A percentile compares a stretch with the other conserved stretches of the same genome.
Conservation (phyloP, 1,284 basidiomycete species). For the Cutaneotrichosporon dermatis region DNA sequence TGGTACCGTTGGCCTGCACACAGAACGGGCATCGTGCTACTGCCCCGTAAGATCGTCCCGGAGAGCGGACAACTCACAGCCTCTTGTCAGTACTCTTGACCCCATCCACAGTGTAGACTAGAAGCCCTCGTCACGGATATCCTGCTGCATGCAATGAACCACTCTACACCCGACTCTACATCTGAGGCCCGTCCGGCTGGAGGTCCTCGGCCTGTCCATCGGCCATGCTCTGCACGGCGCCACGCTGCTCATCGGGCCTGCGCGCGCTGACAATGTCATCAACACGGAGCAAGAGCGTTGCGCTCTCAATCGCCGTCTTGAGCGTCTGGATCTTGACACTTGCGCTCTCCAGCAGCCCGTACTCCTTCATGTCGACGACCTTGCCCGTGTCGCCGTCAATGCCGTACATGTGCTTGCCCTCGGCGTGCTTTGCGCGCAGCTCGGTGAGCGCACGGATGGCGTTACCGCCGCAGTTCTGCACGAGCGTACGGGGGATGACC, state of each 20-base stretch:
- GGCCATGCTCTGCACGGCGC: slow-evolving; percentile 48
- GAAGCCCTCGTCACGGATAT: too few relatives aligned
- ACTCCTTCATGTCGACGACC: slow-evolving; percentile 89
- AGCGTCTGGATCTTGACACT: slow-evolving; percentile 97
- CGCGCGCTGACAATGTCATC: slow-evolving; percentile 90
- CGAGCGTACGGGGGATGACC: slow-evolving; percentile 90
- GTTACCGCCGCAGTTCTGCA: slow-evolving; percentile 95
- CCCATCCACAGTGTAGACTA: too few relatives aligned
- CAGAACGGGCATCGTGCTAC: too few relatives aligned
- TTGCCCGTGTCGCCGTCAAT: slow-evolving; percentile 94
- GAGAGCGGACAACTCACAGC: too few relatives aligned
- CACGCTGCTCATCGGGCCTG: slow-evolving; percentile 40
- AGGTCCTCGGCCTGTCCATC: slow-evolving; percentile 19
- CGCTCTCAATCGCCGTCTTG: slow-evolving; percentile 95
- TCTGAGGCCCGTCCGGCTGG: slow-evolving; percentile 12
- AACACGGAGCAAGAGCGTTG: slow-evolving; percentile 84
- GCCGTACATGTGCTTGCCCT: slow-evolving; percentile 84
- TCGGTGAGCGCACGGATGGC: slow-evolving; percentile 89
- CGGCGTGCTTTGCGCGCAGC: slow-evolving; percentile 83
- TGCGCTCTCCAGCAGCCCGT: slow-evolving; percentile 90
- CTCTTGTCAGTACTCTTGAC: too few relatives aligned
- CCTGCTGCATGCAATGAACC: slow-evolving; percentile 7
- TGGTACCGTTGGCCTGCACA: too few relatives aligned
- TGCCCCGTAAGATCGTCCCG: too few relatives aligned
- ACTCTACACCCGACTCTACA: slow-evolving; percentile 1